phyloP scores from a whole-genome alignment of 1,139 yeast species.

The Blastobotrys aristatus region DNA sequence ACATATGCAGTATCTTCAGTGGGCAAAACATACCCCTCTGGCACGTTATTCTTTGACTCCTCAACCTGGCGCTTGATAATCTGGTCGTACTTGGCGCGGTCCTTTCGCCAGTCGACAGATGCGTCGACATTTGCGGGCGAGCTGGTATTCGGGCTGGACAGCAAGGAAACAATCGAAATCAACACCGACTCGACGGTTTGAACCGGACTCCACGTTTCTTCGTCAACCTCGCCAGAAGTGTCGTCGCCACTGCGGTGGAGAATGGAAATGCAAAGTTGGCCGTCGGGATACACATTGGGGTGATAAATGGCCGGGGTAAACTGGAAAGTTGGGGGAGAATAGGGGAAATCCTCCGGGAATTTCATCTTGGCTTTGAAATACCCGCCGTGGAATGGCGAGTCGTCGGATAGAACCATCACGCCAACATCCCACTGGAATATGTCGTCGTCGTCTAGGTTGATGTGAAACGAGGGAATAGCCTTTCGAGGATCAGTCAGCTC shows the following conservation, averaged over 20 bases:
- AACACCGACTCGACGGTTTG: constrained; percentile 91
- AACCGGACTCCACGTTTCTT: constrained; percentile 88
- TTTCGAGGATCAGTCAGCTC: constrained; percentile 92
- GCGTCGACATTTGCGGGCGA: constrained; percentile 98
- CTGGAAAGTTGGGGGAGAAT: constrained; percentile 83
- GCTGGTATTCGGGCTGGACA: constrained; percentile 88
- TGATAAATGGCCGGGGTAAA: constrained; percentile 95
- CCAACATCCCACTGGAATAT: constrained; percentile 88
- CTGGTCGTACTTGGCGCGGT: constrained; percentile 72
- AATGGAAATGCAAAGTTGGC: constrained; percentile 86
- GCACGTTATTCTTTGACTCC: constrained; percentile 77
- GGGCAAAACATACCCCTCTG: constrained; percentile 81
- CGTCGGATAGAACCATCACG: constrained; percentile 84
- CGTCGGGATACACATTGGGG: constrained; percentile 92
- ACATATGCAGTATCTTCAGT: constrained; percentile 53
- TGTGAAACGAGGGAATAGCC: constrained; percentile 87
- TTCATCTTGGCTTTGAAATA: constrained; percentile 91
- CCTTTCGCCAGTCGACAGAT: constrained; percentile 83
- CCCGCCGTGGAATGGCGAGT: constrained; percentile 93
- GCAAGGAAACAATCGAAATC: constrained; percentile 79
- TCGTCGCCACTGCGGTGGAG: constrained; percentile 88
- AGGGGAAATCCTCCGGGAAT: constrained; percentile 89
- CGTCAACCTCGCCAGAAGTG: constrained; percentile 84
- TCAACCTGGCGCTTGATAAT: constrained; percentile 81
- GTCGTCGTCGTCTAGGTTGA: constrained; percentile 80